These are phyloP conservation scores for Neostapfia colusana DNA, from an alignment of 176 grass and related monocot species.

Conservation along the genomic window DNA sequence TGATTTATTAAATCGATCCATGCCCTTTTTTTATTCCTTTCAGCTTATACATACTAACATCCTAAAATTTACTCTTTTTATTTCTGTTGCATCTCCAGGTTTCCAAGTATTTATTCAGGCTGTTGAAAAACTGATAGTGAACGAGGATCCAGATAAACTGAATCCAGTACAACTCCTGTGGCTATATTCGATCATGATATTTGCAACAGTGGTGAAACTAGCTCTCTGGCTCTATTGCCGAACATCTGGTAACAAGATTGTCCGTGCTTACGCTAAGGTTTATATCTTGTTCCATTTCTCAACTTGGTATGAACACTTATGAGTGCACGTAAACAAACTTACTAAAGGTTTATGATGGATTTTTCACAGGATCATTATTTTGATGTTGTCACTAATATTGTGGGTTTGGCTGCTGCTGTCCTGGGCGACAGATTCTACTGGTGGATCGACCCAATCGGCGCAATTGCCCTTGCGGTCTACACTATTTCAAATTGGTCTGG, in stretches of 20 bases:
- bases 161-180: constrained; percentile 63
- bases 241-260: constrained; percentile 86
- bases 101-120: constrained; percentile 92
- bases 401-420: constrained; percentile 87
- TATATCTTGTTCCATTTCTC: constrained; percentile 27
- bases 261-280: constrained; percentile 90
- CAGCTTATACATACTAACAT: too few species aligned
- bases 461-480: constrained; percentile 86
- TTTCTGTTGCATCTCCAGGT: constrained; percentile 45
- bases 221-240: constrained; percentile 81
- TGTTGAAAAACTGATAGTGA: constrained; percentile 71
- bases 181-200: constrained; percentile 94
- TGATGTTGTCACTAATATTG: constrained; percentile 87
- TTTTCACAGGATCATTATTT: constrained; percentile 83
- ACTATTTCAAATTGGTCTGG: constrained; percentile 95
- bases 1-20: background rate
- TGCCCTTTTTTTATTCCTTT: background rate
- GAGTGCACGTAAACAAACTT: constrained; percentile 19
- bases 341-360: constrained; percentile 3
- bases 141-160: constrained; percentile 61
- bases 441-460: constrained; percentile 91
- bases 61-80: too few species aligned
- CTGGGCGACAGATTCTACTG: constrained; percentile 87
- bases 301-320: background rate
- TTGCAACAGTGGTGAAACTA: constrained; percentile 90